Base-by-base conservation (phyloP, 2,329 filamentous ascomycete species). In the Calonectria pteridis region DNA sequence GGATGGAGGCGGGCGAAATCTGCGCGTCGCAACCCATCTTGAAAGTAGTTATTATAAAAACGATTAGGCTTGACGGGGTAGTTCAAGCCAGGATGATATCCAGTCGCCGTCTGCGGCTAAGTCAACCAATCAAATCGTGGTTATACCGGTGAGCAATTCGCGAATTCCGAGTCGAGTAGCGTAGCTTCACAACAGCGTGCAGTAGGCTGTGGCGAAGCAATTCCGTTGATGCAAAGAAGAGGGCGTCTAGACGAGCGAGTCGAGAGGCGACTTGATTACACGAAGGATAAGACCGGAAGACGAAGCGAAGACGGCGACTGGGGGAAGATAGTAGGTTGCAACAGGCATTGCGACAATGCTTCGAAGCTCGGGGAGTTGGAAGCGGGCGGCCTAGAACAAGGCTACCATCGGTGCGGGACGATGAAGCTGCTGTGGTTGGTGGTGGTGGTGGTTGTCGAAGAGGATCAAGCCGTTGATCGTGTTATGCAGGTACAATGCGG, bases 261-360 rank as follows among this genome's bases (percentile, higher is more conserved):
- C 82, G 82, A 81, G 81, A 84, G 76, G 74, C 76, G 84, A 85
- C 83, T 84, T 85, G 83, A 86, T 87, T 88, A 87, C 87, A 89
- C 87, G 83, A 86, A 87, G 83, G 87, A 90, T 87, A 83, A 87
- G 84, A 90, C 89, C 89, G 89, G 89, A 87, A 83, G 88, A 91
- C 90, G 85, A 87, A 86, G 87, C 89, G 85, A 87, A 89, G 89
- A 90, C 86, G 89, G 88, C 90, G 90, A 92, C 91, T 92, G 90
- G 88, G 86, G 85, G 86, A 82, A 83, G 78, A 80, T 80, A 80
- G 80, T 83, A 83, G 84, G 84, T 86, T 87, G 85, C 88, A 91
- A 91, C 82, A 89, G 86, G 87, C 91, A 93, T 93, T 81, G 86
- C 91, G 83, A 80, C 77, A 84, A 82, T 82, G 81, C 83, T 84